Base-by-base conservation (phyloP, 345 rosid species). In the Eucalyptus sp. region DNA sequence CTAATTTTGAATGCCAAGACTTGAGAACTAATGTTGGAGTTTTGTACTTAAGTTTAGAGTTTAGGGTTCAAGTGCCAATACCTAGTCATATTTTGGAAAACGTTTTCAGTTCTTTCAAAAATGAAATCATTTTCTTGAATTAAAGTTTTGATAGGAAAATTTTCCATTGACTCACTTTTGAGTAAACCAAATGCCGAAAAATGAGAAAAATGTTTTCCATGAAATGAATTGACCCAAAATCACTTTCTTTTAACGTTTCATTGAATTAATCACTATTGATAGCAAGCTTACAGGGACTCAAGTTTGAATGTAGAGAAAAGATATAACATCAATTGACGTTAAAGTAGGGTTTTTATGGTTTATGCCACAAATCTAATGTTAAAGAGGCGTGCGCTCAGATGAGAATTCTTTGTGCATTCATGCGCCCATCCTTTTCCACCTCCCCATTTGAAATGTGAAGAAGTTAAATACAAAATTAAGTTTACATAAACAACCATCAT, bases 401-500 rank as follows among this genome's bases (percentile, higher is more conserved):
- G 10, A n/a, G 41, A 31, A n/a, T 64, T 64, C 76, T 64, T 64
- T 14, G 41, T 64, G 0, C 76, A 64, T 64, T 64, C 5, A 64
- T 14, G 37, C 0, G 3, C 41, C 76, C 37, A n/a, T 64, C 41
- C 76, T n/a, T 64, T n/a, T n/a, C 18, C 76, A n/a, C 1, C 10
- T 64, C 41, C 20, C 37, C 18, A 64, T 64, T 6, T n/a, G 76
- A 64, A 64, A 64, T 64, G 14, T 14, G 41, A 16, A 64, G 76
- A n/a, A 64, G 76, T 64, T 64, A n/a, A n/a, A 12, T 64, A n/a
- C 76, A 64, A 64, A n/a, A 64, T n/a, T 14, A 64, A 64, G 76
- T 64, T n/a, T 13, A 15, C 3, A 15, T n/a, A 64, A 7, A 64
- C 0, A 0, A 64, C 0, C 20, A n/a, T n/a, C 76, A 7, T 64